Base-by-base conservation (phyloP, 306 rosid species). In the Luffa acutangula region DNA sequence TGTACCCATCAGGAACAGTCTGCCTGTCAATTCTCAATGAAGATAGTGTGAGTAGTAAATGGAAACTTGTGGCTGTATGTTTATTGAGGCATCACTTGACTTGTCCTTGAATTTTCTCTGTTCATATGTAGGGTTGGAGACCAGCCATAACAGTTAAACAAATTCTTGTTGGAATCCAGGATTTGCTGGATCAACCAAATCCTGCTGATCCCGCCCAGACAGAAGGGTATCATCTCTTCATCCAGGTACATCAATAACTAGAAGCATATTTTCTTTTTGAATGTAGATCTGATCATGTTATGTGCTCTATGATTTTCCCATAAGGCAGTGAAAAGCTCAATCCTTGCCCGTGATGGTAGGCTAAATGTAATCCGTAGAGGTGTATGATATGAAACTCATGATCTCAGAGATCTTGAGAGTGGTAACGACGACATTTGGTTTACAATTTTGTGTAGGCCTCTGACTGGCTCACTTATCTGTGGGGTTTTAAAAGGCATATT, bases 161-260 rank as follows among this genome's bases (percentile, higher is more conserved):
- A 83, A 95, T 95, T 84, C 97, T 95, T 69, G 92, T 95, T 72
- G 99, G 99, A 39, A 93, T 95, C 79, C 99, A 95, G 82, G 99
- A 95, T 76, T 80, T 95, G 78, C 94, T 95, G 59, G 97, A 93
- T 81, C 97, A 87, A 86, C 99, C 99, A 49, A 95, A 95, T 84
- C 96, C 97, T 71, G 84, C 97, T 83, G 97, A 93, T 80, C 99
- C 97, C 80, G 99, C 99, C 20, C 98, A 95, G 87, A 92, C 98
- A 14, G 98, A 95, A 82, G 98, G 98, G 9, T 95, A 95, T 87
- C 98, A 95, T 85, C 91, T 92, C 81, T 95, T 92, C 83, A 95
- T 95, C 86, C 97, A 92, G 96, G 98, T 95, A 92, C 77, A 45
- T 67, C 53, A 20, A 54, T 13, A 20, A 49, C 80, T 11, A 39